A percentile compares a stretch with the other conserved stretches of the same genome.
Evolutionary conservation across 148 eudicot species (phyloP).

Genomic region (Camellia japonica): DNA sequence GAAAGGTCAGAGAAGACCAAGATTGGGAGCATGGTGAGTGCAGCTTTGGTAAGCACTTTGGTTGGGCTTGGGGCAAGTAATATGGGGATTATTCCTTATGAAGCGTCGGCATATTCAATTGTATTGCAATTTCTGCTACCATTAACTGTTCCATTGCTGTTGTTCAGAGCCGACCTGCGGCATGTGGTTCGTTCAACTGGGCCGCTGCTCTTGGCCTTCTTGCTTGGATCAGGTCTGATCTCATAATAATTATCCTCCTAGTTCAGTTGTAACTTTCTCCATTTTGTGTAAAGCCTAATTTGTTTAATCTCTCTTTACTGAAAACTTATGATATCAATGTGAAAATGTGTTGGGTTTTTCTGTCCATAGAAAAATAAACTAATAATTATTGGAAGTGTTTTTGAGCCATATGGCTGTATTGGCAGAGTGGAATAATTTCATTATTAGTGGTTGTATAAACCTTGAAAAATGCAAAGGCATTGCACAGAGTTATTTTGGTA

Average conservation of each 20-base stretch:
- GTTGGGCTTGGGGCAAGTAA: constrained; percentile 88
- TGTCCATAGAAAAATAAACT: no score
- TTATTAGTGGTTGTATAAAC: no score
- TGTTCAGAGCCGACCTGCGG: constrained; percentile 79
- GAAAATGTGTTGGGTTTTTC: not conserved
- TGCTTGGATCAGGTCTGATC: constrained; percentile 68
- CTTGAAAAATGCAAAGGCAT: no score
- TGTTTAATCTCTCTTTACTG: not conserved
- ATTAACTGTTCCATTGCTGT: constrained; percentile 75
- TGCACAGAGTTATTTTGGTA: no score
- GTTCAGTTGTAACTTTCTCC: not conserved
- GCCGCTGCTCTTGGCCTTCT: constrained; percentile 70
- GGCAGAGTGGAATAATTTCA: no score
- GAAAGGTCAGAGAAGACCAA: constrained; percentile 91
- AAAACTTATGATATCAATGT: no score
- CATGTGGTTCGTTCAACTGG: constrained; percentile 71
- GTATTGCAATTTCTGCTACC: constrained; percentile 76
- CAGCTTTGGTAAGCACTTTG: constrained; percentile 76
- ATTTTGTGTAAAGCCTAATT: not conserved
- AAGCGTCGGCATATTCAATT: constrained; percentile 69
- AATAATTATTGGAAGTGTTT: no score
- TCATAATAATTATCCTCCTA: not conserved
- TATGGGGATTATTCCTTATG: constrained; percentile 75
- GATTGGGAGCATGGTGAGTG: constrained; percentile 86
- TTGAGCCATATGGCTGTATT: no score